Percentiles rank a stretch among this genome's conserved stretches.
Evolutionary conservation across 768 basidiomycete genomes (phyloP).

Genomic region (Lactarius sanguifluus): DNA sequence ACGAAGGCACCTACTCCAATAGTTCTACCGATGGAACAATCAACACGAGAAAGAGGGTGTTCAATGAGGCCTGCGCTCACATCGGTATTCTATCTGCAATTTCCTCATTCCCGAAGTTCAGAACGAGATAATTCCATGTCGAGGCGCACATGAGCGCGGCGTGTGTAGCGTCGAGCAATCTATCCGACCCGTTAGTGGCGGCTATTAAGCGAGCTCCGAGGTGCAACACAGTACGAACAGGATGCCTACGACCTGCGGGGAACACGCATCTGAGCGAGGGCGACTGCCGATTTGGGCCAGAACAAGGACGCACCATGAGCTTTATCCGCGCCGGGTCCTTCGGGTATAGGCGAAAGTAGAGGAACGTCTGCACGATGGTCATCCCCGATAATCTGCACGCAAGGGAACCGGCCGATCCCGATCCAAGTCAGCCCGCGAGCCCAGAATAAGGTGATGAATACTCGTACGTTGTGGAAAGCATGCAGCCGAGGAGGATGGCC

Average conservation of each 20-base stretch:
- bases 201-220: not conserved
- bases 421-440: too few relatives aligned
- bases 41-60: not conserved
- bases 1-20: conserved; percentile 4
- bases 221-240: not conserved
- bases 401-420: not conserved
- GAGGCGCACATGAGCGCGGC: conserved; percentile 16
- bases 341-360: conserved; percentile 22
- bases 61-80: not conserved
- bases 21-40: not conserved
- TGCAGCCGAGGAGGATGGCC: conserved; percentile 17
- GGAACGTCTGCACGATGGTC: conserved; percentile 19
- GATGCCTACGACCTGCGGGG: not conserved
- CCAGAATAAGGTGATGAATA: too few relatives aligned
- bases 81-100: conserved; percentile 9
- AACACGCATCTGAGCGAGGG: not conserved
- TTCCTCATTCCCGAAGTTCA: conserved; percentile 15
- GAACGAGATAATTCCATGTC: conserved; percentile 22
- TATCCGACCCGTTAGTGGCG: not conserved
- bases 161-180: conserved; percentile 17
- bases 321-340: conserved; percentile 10
- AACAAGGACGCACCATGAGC: conserved; percentile 4
- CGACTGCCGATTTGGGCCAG: not conserved
- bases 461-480: conserved; percentile 12
- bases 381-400: conserved; percentile 17